Percentiles rank a stretch among this genome's conserved stretches.
phyloP scores from a whole-genome alignment of 345 rosid species.

The Hibiscus syriacus region DNA sequence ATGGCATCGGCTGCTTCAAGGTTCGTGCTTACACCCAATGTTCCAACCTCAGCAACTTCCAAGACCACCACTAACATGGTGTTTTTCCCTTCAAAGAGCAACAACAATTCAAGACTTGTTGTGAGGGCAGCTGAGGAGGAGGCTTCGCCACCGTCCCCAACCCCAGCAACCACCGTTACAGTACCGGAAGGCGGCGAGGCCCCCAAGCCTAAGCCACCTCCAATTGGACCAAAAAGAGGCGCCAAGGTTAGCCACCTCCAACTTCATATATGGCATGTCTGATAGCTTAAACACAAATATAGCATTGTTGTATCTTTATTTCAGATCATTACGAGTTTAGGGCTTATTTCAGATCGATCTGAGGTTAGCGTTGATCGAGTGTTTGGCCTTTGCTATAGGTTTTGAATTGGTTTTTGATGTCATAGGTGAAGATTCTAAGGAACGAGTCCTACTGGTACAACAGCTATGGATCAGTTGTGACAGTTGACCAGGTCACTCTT shows the following conservation, averaged over 20 bases:
- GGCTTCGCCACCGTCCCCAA: conserved; percentile 22
- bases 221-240: conserved; percentile 90
- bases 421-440: conserved; percentile 77
- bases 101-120: conserved; percentile 37
- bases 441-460: conserved; percentile 93
- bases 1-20: conserved; percentile 74
- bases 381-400: too few species aligned
- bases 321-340: too few species aligned
- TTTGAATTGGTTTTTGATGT: background rate
- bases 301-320: too few species aligned
- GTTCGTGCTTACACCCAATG: conserved; percentile 37
- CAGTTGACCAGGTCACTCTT: conserved; percentile 69
- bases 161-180: conserved; percentile 35
- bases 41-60: conserved; percentile 28
- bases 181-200: conserved; percentile 15
- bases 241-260: conserved; percentile 46
- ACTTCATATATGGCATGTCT: too few species aligned
- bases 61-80: conserved; percentile 25
- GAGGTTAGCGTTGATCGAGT: too few species aligned
- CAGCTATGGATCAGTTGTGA: conserved; percentile 73
- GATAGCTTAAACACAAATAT: too few species aligned
- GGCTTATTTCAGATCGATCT: too few species aligned
- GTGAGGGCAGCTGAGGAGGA: conserved; percentile 59
- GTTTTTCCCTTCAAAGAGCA: conserved; percentile 38
- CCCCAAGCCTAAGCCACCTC: conserved; percentile 67